These are phyloP conservation scores for Dispira parvispora DNA, from an alignment of 192 early-diverging fungal species.

Conservation along the genomic window DNA sequence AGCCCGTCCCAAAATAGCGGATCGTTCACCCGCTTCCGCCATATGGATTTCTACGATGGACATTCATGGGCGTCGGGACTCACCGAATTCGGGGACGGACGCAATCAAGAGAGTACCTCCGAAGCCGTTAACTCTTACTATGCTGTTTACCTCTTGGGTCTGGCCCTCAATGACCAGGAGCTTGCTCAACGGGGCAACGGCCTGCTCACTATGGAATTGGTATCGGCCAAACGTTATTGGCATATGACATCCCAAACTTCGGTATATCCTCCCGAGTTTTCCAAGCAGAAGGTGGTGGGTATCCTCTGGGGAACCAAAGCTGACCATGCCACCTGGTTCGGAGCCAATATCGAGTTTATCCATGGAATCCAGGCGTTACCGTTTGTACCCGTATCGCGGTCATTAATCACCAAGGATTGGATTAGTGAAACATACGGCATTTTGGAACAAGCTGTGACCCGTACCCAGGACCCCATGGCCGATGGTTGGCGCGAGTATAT, in stretches of 20 bases:
- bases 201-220: conserved; percentile 29
- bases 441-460: conserved; percentile 23
- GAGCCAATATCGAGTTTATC: conserved; percentile 26
- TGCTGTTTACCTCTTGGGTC: conserved; percentile 26
- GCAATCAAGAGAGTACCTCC: conserved; percentile 33
- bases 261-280: conserved; percentile 20
- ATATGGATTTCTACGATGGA: conserved; percentile 41
- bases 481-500: conserved; percentile 28
- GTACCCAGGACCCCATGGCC: conserved; percentile 12
- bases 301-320: conserved; percentile 33
- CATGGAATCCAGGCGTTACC: conserved; percentile 39
- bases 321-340: conserved; percentile 29
- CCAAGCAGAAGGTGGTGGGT: conserved; percentile 23
- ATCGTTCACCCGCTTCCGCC: conserved; percentile 34
- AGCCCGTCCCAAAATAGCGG: conserved; percentile 25
- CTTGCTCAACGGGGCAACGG: conserved; percentile 23
- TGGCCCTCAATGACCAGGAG: conserved; percentile 18
- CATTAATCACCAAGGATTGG: conserved; percentile 23
- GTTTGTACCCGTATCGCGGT: conserved; percentile 25
- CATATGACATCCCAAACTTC: conserved; percentile 21
- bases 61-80: conserved; percentile 48
- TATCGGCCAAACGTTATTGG: conserved; percentile 30
- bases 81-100: conserved; percentile 26
- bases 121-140: conserved; percentile 41
- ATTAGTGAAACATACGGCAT: conserved; percentile 26